phyloP scores from a whole-genome alignment of 257 asterid species.

The Petunia secreta region DNA sequence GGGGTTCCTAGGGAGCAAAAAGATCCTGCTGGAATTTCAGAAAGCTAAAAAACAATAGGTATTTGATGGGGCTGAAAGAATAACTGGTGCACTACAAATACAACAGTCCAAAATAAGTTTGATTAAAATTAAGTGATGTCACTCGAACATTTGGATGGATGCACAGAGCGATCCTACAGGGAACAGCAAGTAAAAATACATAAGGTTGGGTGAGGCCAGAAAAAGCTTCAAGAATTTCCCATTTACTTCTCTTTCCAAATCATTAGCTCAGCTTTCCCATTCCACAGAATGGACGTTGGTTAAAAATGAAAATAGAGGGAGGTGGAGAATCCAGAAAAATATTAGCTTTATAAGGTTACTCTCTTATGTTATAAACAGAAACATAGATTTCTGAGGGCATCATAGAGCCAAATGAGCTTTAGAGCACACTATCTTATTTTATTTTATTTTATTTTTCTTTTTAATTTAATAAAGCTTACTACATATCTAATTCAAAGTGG shows the following conservation, averaged over 20 bases:
- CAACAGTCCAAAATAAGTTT: neutral
- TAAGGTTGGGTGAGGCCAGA: neutral
- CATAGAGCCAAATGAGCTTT: slow-evolving; percentile 12
- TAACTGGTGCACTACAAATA: slow-evolving; percentile 1
- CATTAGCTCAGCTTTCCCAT: slow-evolving; percentile 12
- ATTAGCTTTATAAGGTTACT: neutral
- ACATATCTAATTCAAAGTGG: neutral
- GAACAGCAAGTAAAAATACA: neutral
- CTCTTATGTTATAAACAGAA: neutral
- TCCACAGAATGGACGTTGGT: neutral
- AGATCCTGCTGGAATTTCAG: slow-evolving; percentile 11
- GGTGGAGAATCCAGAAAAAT: neutral
- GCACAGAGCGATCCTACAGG: neutral
- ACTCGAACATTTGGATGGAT: slow-evolving; percentile 20
- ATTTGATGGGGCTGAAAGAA: neutral
- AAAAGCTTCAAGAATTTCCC: slow-evolving; percentile 6
- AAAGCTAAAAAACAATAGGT: neutral
- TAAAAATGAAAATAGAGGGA: neutral
- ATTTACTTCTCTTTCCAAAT: slow-evolving; percentile 15
- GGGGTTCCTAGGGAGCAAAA: neutral
- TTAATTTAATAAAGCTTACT: neutral
- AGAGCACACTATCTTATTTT: neutral
- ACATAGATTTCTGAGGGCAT: slow-evolving; percentile 1
- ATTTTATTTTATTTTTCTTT: neutral
- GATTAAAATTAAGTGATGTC: neutral